A percentile compares a stretch with the other conserved stretches of the same genome.
These are phyloP conservation scores for Mycena galericulata DNA, from an alignment of 768 basidiomycete genomes.

Conservation along the genomic window DNA sequence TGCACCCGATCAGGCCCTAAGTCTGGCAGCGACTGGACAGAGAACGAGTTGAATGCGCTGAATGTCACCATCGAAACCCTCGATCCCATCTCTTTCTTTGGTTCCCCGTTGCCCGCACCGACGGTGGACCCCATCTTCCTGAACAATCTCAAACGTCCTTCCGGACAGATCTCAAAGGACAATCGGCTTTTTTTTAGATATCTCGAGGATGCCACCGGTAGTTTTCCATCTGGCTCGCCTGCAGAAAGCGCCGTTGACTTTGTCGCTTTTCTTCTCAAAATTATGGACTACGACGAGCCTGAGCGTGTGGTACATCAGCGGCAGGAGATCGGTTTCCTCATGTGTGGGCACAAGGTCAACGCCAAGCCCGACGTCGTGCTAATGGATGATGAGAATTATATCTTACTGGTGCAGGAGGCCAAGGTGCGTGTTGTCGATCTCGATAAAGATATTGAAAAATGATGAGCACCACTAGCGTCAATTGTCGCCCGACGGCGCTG, in stretches of 20 bases:
- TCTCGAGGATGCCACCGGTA: constrained; percentile 1
- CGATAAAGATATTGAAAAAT: neutral
- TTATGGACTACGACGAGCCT: constrained; percentile 38
- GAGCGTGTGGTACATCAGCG: constrained; percentile 29
- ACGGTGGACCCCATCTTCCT: constrained; percentile 11
- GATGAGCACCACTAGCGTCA: constrained; percentile 1
- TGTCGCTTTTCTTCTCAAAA: constrained; percentile 35
- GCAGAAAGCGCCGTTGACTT: constrained; percentile 36
- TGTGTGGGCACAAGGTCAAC: constrained; percentile 35
- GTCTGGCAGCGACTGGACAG: constrained; percentile 43
- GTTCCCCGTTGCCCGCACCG: neutral
- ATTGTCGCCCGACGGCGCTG: constrained; percentile 36
- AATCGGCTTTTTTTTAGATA: constrained; percentile 9
- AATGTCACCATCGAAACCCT: constrained; percentile 34
- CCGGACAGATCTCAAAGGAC: constrained; percentile 1
- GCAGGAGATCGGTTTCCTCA: constrained; percentile 39
- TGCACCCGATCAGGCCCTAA: too few species aligned
- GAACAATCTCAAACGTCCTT: neutral
- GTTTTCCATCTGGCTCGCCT: neutral
- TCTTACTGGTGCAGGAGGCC: constrained; percentile 40
- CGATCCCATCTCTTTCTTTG: constrained; percentile 13
- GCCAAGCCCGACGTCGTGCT: constrained; percentile 44
- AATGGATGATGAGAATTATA: constrained; percentile 30
- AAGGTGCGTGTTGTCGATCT: constrained; percentile 24
- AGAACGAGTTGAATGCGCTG: constrained; percentile 39